Conservation (phyloP, 371 early-diverging fungal species). For the Cladochytrium tenue region DNA sequence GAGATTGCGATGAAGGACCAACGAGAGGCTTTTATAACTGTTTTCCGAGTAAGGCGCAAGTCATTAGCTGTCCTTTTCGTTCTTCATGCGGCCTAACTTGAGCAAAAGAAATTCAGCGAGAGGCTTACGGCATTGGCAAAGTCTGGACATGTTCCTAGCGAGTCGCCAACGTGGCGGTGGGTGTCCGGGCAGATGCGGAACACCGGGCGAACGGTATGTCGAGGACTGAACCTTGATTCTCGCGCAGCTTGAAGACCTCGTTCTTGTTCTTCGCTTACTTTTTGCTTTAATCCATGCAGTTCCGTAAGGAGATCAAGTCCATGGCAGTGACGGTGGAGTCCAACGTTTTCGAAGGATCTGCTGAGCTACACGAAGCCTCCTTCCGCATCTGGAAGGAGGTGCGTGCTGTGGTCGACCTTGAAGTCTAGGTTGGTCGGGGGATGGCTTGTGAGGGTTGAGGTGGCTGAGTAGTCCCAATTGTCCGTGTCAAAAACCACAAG, state of each 20-base stretch:
- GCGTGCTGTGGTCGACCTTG: conserved; percentile 29
- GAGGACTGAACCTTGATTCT: conserved; percentile 4
- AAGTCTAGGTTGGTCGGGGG: too few relatives aligned
- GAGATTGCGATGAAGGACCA: conserved; percentile 74
- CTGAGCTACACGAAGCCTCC: conserved; percentile 56
- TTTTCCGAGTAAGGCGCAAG: conserved; percentile 68
- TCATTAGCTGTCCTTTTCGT: too few relatives aligned
- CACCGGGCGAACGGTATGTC: conserved; percentile 62
- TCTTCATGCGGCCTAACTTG: too few relatives aligned
- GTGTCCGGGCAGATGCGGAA: conserved; percentile 80
- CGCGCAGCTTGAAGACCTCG: too few relatives aligned
- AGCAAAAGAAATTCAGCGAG: too few relatives aligned
- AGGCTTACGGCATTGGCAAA: too few relatives aligned
- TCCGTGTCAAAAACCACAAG: too few relatives aligned
- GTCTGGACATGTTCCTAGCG: conserved; percentile 48
- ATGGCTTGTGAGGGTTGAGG: too few relatives aligned
- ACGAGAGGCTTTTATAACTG: conserved; percentile 74
- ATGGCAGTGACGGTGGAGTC: conserved; percentile 68
- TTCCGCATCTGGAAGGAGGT: conserved; percentile 59
- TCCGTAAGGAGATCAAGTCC: conserved; percentile 65
- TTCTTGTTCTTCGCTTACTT: background rate
- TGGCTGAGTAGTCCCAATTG: too few relatives aligned
- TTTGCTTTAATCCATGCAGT: conserved; percentile 33
- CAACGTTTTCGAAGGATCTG: conserved; percentile 63
- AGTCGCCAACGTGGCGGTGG: conserved; percentile 69